phyloP scores from a whole-genome alignment of 129 eudicot genomes.

The Tagetes erecta region DNA sequence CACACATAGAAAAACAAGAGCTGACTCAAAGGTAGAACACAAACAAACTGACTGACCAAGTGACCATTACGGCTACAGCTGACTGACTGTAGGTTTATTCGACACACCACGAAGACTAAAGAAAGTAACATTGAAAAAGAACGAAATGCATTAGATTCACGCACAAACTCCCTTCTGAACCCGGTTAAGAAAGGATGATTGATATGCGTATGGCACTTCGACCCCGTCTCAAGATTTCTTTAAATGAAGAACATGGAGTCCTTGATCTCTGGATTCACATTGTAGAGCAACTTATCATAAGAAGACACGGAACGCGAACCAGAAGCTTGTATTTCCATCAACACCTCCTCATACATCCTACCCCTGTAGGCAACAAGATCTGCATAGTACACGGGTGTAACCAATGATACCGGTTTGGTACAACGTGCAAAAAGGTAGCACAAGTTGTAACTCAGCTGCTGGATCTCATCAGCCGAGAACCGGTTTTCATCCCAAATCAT shows the following conservation, averaged over 20 bases:
- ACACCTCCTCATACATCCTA: conserved; percentile 62
- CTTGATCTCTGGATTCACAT: conserved; percentile 42
- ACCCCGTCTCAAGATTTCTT: conserved; percentile 22
- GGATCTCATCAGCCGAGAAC: conserved; percentile 60
- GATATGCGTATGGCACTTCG: conserved; percentile 41
- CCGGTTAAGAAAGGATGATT: conserved; percentile 40
- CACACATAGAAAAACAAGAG: no score
- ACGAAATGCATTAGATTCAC: conserved; percentile 72
- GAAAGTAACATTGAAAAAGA: conserved; percentile 6
- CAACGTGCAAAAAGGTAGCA: conserved; percentile 79
- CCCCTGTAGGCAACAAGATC: conserved; percentile 81
- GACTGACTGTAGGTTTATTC: conserved; percentile 10
- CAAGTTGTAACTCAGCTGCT: conserved; percentile 57
- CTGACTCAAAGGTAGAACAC: conserved; percentile 9
- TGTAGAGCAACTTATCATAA: conserved; percentile 42
- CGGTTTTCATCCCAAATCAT: conserved; percentile 62
- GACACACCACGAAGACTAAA: conserved; percentile 19
- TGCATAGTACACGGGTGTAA: conserved; percentile 83
- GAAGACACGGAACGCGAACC: conserved; percentile 24
- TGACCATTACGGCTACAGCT: neutral
- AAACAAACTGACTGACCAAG: neutral
- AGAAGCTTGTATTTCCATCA: conserved; percentile 32
- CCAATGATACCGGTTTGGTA: conserved; percentile 75
- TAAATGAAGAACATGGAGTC: conserved; percentile 64
- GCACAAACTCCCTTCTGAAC: conserved; percentile 75